These are phyloP conservation scores for Hypoxylon sp. DNA, from an alignment of 2,329 filamentous ascomycete genomes.

Conservation along the genomic window DNA sequence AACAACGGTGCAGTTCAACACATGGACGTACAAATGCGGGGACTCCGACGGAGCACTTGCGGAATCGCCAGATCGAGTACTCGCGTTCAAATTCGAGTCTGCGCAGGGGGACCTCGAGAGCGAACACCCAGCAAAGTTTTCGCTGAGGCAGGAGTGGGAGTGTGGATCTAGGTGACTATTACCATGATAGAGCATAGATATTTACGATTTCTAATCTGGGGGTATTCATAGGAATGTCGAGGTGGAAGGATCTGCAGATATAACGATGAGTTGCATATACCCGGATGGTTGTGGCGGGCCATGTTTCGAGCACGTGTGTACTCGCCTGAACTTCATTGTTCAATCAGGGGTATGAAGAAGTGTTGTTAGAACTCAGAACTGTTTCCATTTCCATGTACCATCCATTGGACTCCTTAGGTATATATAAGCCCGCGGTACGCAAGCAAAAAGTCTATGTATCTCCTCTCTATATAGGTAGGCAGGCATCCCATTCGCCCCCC, in stretches of 20 bases:
- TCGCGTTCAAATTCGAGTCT: conserved; percentile 1
- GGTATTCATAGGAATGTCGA: background rate
- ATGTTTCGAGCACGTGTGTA: background rate
- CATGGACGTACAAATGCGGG: background rate
- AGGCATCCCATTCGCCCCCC: conserved; percentile 3
- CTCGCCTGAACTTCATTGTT: background rate
- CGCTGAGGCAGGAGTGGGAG: background rate
- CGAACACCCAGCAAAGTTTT: background rate
- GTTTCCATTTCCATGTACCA: too few species aligned
- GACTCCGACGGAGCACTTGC: background rate
- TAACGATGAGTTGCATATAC: background rate
- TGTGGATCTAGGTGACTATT: background rate
- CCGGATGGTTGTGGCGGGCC: background rate
- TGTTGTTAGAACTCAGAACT: too few species aligned
- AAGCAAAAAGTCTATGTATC: conserved; percentile 18
- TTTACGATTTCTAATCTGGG: background rate
- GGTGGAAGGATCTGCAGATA: background rate
- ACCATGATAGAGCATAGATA: background rate
- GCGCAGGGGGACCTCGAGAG: background rate
- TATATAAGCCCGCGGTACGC: background rate
- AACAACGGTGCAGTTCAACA: background rate
- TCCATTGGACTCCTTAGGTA: background rate
- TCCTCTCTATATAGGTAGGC: conserved; percentile 21
- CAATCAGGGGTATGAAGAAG: background rate
- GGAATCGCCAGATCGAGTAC: background rate